Conservation (phyloP, 768 basidiomycete species). For the Krasilnikovozyma curviuscula region DNA sequence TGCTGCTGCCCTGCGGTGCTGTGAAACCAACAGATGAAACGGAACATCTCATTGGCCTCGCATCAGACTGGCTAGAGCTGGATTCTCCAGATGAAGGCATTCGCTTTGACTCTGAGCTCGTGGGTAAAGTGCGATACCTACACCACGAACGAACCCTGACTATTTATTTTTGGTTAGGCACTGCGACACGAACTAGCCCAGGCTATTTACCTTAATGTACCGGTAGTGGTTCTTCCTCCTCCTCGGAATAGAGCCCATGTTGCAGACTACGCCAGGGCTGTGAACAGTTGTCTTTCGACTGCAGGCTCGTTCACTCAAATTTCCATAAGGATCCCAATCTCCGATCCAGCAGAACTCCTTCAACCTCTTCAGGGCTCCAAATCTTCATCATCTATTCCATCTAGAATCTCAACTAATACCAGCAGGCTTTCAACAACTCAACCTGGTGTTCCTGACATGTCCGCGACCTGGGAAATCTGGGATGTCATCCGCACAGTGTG, state of each 20-base stretch:
- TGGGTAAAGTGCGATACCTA: slow-evolving; percentile 29
- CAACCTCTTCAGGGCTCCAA: slow-evolving; percentile 13
- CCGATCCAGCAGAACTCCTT: slow-evolving; percentile 34
- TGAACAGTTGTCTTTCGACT: slow-evolving; percentile 51
- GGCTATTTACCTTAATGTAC: slow-evolving; percentile 76
- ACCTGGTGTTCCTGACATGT: slow-evolving; percentile 19
- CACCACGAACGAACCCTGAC: neutral
- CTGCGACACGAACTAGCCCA: slow-evolving; percentile 81
- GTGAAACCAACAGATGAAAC: slow-evolving; percentile 24
- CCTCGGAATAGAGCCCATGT: slow-evolving; percentile 65
- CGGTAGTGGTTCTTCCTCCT: slow-evolving; percentile 67
- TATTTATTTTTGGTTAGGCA: slow-evolving; percentile 36
- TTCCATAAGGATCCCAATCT: slow-evolving; percentile 44
- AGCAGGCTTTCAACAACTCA: slow-evolving; percentile 2
- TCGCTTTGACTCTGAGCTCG: slow-evolving; percentile 86
- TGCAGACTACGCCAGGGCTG: slow-evolving; percentile 79
- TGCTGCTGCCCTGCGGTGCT: neutral
- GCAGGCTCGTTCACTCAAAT: slow-evolving; percentile 44
- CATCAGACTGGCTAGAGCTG: slow-evolving; percentile 88
- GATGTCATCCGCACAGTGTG: slow-evolving; percentile 80
- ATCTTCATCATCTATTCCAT: neutral
- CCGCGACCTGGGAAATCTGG: slow-evolving; percentile 91
- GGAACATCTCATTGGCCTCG: slow-evolving; percentile 41
- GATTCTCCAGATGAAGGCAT: slow-evolving; percentile 86
- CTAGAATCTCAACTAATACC: neutral